Evolutionary conservation across 106 monocot species (phyloP), one percentile per base, ranked within the genome.

Genomic region (Amphibolis antarctica): DNA sequence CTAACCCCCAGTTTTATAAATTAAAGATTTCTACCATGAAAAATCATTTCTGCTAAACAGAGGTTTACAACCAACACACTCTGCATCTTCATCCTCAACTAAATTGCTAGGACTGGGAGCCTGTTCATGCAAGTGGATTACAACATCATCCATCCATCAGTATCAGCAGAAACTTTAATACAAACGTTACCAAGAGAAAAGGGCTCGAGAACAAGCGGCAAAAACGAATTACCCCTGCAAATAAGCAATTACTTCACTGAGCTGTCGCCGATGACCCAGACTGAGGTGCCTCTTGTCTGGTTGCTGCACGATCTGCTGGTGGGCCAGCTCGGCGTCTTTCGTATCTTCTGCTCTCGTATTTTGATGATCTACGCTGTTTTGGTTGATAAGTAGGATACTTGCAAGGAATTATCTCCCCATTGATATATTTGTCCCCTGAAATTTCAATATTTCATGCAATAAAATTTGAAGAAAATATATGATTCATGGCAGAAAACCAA

Each of bases 391-490:
- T 87, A 60, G 80, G 90, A 58, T 89, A 90, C 13, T 69, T 90
- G 70, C 84, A 81, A 11, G 96, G 96, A 67, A 98, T 90, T 68
- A 98, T 98, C 74, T 98, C 96, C 1, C 96, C 96, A 62, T 98
- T 98, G 59, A 98, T 85, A 63, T 98, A 98, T 68, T 98, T 98
- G 69, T 98, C 96, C 63, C 96, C 96, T 92, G 57, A 70, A 65
- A 14, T 30, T 53, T 29, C 25, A 42, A 12, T 27, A 65, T 43
- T 55, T 55, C 19, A 43, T 12, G 1, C 43, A 5, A 61, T 15
- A 30, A 61, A n/a, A 61, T 15, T 25, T 9, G 20, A n/a, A 19
- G 42, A 20, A 21, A 21, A 20, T 43, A 42, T 43, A 18, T 30
- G 36, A n/a, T 68, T 44, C 6, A 26, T 22, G 0, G 62, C 46